phyloP scores from a whole-genome alignment of 495 filamentous ascomycete genomes.

The Entonaema liquescens region DNA sequence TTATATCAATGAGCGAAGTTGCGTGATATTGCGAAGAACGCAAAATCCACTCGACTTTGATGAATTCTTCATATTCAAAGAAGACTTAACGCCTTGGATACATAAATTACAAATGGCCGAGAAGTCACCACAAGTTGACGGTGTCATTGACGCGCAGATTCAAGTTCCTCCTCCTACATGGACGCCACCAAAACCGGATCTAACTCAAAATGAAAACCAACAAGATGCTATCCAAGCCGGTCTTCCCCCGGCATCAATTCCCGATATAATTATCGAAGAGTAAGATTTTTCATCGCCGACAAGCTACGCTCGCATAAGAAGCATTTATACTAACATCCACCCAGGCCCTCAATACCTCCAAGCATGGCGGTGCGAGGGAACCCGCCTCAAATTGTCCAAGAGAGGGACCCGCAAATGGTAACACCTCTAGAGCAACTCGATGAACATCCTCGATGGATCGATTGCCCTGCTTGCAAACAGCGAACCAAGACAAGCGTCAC shows the following conservation, averaged over 20 bases:
- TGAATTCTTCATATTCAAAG: not conserved
- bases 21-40: not conserved
- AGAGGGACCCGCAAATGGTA: conserved; percentile 27
- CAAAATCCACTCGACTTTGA: not conserved
- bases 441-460: conserved; percentile 38
- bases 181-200: not conserved
- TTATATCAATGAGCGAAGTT: too few relatives aligned
- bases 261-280: conserved; percentile 18
- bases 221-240: not conserved
- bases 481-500: conserved; percentile 27
- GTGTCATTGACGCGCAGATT: not conserved
- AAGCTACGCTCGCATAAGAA: too few relatives aligned
- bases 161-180: not conserved
- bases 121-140: not conserved
- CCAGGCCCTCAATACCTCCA: not conserved
- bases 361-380: not conserved
- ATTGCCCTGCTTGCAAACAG: conserved; percentile 48
- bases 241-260: not conserved
- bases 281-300: not conserved
- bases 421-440: conserved; percentile 42
- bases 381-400: not conserved
- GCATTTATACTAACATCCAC: not conserved
- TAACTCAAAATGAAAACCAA: not conserved
- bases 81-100: not conserved
- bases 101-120: not conserved